Evolutionary conservation across 257 asterid species (phyloP), one percentile per base, ranked within the genome.

Genomic region (Capsicum chinense): DNA sequence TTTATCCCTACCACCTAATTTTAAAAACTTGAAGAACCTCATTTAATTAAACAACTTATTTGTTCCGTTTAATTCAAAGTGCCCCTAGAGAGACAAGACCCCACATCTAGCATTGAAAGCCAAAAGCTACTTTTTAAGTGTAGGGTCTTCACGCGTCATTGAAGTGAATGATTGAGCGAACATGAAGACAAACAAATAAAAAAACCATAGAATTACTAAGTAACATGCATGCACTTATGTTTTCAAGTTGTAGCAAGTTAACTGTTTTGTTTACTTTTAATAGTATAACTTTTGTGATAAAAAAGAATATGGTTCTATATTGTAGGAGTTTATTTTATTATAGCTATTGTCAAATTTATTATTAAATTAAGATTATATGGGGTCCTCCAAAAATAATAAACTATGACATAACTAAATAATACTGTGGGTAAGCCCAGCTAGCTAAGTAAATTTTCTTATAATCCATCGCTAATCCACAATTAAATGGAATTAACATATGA

Each of bases 141-240:
- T 76, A 76, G 63, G 63, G 81, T 26, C 81, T 76, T 76, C 81
- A 76, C 81, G 64, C 81, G 81, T 76, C 26, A 33, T 52, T 52
- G 26, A 17, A 64, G 17, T 64, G 37, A 44, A n/a, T 42, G 37
- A 71, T 47, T 48, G 80, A 19, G 60, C 6, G 13, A 74, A 74
- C 13, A 14, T 39, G 7, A 63, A 21, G 67, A n/a, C 67, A 21
- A 21, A 21, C 48, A 68, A 37, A 37, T 35, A 39, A 39, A 70
- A 0, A 16, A 50, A 50, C 7, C 3, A 7, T 13, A 13, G 19
- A 54, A 52, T 8, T 26, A 26, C 33, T 26, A 26, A 26, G 1
- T 26, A 76, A 76, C 7, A 54, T 76, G 26, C 64, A 52, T 76
- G 81, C 64, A 76, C 26, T 26, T 52, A 76, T 13, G 0, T 76